Base-by-base conservation (phyloP, 495 filamentous ascomycete species). In the Platismatia glauca region DNA sequence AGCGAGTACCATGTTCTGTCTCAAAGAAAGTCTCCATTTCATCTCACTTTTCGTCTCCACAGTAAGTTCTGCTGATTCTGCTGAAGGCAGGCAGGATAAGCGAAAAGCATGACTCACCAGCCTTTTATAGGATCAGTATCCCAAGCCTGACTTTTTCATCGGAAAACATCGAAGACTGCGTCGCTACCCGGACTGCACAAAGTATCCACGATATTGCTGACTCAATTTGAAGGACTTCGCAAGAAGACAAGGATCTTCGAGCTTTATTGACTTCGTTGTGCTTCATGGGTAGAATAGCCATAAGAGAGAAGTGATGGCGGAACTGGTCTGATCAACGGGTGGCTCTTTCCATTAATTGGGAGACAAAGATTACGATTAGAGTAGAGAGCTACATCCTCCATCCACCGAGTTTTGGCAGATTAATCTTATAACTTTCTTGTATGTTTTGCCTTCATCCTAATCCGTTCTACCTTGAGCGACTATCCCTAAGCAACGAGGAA, bases 401-500 rank as follows among this genome's bases (percentile, higher is more conserved):
- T 29, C 29, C 29, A 33, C n/a, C 3, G 27, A 13, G 3, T 52
- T 31, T 3, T 52, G 31, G 27, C 24, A 16, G 7, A 22, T n/a
- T 8, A 4, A 11, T 31, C 12, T 15, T 52, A 27, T 16, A 27
- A 27, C 44, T 27, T 24, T 29, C 34, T 4, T 13, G 7, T 27
- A 41, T 41, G 16, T 27, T 7, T 24, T 31, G 41, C 37, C 12
- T 27, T 31, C 59, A 61, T 55, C 22, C 39, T 43, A 33, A 62
- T 44, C 1, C 38, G n/a, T 31, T 61, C 55, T 55, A 13, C 18
- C 18, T 55, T 61, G 41, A 57, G 7, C 33, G 37, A 35, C 22
- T 44, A 43, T 57, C 34, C 52, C 56, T 59, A 16, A 38, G 57
- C 50, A 39, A 61, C 52, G 31, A 64, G 63, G 63, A 64, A 64